Percentiles rank a stretch among this genome's conserved stretches.
Conservation (phyloP, 257 asterid species). For the Buddleja alternifolia region DNA sequence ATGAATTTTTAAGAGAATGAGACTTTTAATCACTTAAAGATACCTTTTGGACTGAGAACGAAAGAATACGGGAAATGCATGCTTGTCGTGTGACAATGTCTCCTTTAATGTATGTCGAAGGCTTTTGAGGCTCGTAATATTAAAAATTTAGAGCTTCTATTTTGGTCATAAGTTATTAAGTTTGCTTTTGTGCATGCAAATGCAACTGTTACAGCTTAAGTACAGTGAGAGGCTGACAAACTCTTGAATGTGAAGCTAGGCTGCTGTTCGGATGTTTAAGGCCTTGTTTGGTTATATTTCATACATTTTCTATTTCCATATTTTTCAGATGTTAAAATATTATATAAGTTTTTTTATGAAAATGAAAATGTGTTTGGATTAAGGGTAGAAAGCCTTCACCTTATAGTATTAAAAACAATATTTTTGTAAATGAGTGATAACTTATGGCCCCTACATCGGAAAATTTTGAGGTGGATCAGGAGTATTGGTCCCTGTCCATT, state of each 20-base stretch:
- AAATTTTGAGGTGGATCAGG: no score
- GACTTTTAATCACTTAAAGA: not conserved
- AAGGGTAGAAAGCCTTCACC: no score
- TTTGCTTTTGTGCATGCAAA: not conserved
- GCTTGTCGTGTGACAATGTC: not conserved
- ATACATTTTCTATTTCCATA: not conserved
- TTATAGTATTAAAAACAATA: no score
- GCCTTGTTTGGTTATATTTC: not conserved
- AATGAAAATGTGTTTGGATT: no score
- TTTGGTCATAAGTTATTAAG: not conserved
- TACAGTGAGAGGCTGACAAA: not conserved
- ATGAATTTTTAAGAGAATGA: not conserved
- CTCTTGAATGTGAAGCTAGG: not conserved
- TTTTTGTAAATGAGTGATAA: no score
- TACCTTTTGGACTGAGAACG: not conserved
- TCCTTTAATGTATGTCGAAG: conserved; percentile 8
- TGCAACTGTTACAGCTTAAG: not conserved
- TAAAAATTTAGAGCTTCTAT: not conserved
- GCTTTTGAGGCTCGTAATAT: not conserved
- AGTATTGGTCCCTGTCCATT: no score
- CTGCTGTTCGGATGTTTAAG: not conserved
- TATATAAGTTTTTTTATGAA: no score
- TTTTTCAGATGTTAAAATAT: no score
- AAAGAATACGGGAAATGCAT: conserved; percentile 15
- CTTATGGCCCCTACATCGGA: no score